Base-by-base conservation (phyloP, 345 rosid species). In the Gossypium sturtianum region DNA sequence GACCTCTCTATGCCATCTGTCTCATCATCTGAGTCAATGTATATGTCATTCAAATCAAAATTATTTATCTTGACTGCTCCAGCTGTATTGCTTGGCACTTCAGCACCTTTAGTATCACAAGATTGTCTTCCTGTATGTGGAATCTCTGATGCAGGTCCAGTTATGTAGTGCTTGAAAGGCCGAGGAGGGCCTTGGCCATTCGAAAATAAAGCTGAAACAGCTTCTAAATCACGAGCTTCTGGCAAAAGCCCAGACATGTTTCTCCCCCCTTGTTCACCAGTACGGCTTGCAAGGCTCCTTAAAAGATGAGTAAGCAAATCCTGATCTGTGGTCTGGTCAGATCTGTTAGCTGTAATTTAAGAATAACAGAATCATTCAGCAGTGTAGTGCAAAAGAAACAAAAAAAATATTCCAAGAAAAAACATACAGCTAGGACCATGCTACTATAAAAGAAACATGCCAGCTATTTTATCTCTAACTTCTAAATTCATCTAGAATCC, bases 1-100 rank as follows among this genome's bases (percentile, higher is more conserved):
- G 91, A 93, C 82, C 97, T 91, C 76, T 93, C 98, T 41, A 82
- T 27, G 74, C 90, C 92, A 72, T 88, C 98, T 71, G 86, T 82
- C 66, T 91, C 93, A 81, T 93, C 93, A 84, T 91, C 97, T 1
- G 89, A 91, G 81, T 96, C 98, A 64, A 96, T 69, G 61, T 90
- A 96, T 64, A 82, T 78, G 79, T 93, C 95, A 83, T 96, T 96
- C 80, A 96, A 82, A 86, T 96, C 99, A 80, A 96, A 96, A 80
- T 87, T 90, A 83, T 89, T 96, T 80, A 88, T 79, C 84, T 88
- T 93, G 74, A 70, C 79, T 76, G 72, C 88, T 61, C 87, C 85
- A 5, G 78, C 83, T 61, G 83, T 71, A 72, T 79, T 80, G 78
- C 87, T 84, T 81, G 66, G 79, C 17, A 81, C 83, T 78, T 85